Evolutionary conservation across 305 asterid species (phyloP).

Genomic region (Solanum chacoense): DNA sequence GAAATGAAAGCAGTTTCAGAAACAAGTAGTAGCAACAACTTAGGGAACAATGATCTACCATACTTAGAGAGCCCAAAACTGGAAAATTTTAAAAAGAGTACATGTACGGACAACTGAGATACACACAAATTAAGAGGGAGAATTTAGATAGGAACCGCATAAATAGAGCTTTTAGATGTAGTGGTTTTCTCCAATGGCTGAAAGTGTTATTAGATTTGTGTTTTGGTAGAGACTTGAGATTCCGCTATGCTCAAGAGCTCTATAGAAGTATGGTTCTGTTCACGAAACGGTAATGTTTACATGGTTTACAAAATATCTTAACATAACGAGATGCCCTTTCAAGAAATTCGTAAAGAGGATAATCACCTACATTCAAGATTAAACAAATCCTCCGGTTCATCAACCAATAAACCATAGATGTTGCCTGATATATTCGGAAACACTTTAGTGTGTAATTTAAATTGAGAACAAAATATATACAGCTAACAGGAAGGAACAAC

Average conservation of each 20-base stretch:
- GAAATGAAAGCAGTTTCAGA: neutral
- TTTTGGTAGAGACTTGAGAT: neutral
- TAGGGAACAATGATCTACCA: neutral
- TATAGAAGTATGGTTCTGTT: neutral
- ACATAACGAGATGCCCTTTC: neutral
- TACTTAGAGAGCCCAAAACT: neutral
- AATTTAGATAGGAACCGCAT: neutral
- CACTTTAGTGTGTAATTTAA: no score
- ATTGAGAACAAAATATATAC: no score
- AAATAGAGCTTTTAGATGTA: neutral
- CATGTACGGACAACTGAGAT: neutral
- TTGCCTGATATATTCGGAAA: neutral
- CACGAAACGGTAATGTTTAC: neutral
- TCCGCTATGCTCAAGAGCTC: neutral
- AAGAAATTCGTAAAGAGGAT: neutral
- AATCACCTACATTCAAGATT: neutral
- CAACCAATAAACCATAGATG: neutral
- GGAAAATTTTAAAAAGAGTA: no score
- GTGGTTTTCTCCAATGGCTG: neutral
- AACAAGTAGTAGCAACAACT: neutral
- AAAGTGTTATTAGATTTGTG: neutral
- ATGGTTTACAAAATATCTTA: neutral
- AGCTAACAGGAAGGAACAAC: neutral
- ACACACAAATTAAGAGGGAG: neutral
- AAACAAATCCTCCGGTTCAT: neutral